A percentile compares a stretch with the other conserved stretches of the same genome.
Evolutionary conservation across 108 stramenopile species (phyloP).

Genomic region (Stephanodiscus triporus): DNA sequence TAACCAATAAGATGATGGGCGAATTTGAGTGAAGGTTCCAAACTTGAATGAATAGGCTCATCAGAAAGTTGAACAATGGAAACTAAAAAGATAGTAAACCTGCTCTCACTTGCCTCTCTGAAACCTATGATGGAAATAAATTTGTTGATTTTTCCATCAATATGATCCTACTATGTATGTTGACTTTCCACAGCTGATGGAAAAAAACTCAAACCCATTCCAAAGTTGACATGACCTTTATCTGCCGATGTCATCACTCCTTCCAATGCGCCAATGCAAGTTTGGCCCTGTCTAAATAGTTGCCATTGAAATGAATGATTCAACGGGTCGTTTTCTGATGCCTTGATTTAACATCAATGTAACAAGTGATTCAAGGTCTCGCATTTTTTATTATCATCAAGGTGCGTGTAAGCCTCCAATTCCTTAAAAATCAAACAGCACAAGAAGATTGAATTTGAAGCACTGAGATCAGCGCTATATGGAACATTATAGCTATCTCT

Average conservation of each 20-base stretch:
- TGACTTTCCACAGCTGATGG: too few relatives aligned
- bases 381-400: background rate
- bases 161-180: too few relatives aligned
- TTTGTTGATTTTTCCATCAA: too few relatives aligned
- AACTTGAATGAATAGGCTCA: too few relatives aligned
- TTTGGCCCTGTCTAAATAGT: background rate
- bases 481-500: background rate
- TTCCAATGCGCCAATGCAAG: background rate
- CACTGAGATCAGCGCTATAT: background rate
- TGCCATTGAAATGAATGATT: background rate
- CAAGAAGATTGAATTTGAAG: background rate
- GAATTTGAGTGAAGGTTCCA: slow-evolving; percentile 42
- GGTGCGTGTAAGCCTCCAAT: slow-evolving; percentile 4
- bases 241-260: background rate
- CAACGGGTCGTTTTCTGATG: background rate
- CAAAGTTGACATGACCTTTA: too few relatives aligned
- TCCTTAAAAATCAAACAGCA: slow-evolving; percentile 14
- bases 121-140: too few relatives aligned
- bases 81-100: too few relatives aligned
- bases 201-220: too few relatives aligned
- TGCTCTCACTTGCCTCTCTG: too few relatives aligned
- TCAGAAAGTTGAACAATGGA: too few relatives aligned
- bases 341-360: background rate
- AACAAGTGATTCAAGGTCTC: background rate
- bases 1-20: slow-evolving; percentile 40